A percentile compares a stretch with the other conserved stretches of the same genome.
Conservation (phyloP, 75 land plant species). For the Sequoia sempervirens region DNA sequence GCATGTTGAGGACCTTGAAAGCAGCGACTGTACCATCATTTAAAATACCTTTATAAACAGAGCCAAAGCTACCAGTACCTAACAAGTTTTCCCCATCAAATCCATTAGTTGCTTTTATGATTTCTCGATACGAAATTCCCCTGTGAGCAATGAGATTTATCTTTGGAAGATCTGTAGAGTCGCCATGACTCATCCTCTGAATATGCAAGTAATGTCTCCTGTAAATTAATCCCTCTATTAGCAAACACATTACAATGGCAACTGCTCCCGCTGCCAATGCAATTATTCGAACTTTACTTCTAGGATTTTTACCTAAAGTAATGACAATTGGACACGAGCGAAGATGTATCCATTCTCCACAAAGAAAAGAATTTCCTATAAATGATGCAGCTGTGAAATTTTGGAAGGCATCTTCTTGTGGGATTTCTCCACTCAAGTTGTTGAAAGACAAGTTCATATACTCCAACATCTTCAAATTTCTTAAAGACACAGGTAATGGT, state of each 20-base stretch:
- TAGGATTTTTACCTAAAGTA: no score
- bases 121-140: conserved; percentile 11
- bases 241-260: background rate
- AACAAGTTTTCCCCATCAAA: conserved; percentile 15
- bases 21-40: conserved; percentile 17
- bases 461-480: background rate
- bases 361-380: conserved; percentile 19
- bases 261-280: background rate
- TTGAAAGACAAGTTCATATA: conserved; percentile 34
- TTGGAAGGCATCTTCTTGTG: background rate
- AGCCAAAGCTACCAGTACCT: conserved; percentile 25
- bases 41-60: conserved; percentile 22
- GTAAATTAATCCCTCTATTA: background rate
- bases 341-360: conserved; percentile 17
- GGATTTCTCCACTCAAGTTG: conserved; percentile 25
- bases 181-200: background rate
- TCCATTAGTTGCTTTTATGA: conserved; percentile 16
- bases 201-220: background rate
- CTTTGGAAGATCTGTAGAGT: background rate
- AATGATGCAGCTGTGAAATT: conserved; percentile 17
- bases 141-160: background rate
- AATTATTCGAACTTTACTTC: background rate
- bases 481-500: conserved; percentile 15
- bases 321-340: conserved; percentile 7
- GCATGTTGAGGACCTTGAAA: conserved; percentile 21